Evolutionary conservation across 2,329 filamentous ascomycete genomes (phyloP).

Genomic region (Paracoccidioides brasiliensis): DNA sequence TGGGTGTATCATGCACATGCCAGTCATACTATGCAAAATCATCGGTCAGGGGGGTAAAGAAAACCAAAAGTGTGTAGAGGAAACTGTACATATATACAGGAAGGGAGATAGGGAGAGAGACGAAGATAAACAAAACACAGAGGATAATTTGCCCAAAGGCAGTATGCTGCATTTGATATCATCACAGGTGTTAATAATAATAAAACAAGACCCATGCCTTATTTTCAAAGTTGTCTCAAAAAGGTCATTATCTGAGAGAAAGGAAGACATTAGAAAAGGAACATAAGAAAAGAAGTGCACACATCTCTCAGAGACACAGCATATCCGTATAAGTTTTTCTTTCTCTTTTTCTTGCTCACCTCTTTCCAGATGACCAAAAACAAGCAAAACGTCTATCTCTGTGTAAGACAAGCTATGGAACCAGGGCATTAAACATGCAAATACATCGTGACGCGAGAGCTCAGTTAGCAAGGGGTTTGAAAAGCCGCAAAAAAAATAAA

Average conservation of each 20-base stretch:
- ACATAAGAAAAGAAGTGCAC: background rate
- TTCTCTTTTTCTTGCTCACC: background rate
- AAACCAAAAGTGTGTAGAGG: background rate
- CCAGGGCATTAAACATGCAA: background rate
- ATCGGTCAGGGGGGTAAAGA: background rate
- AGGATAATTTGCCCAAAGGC: background rate
- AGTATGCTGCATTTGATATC: background rate
- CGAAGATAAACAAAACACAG: background rate
- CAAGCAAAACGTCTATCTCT: conserved; percentile 2
- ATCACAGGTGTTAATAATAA: background rate
- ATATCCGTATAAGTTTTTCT: background rate
- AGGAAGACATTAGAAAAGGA: background rate
- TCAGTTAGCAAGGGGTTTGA: background rate
- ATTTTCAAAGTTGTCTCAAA: background rate
- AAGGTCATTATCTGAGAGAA: background rate
- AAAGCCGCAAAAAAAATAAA: background rate
- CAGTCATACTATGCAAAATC: background rate
- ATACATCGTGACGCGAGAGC: background rate
- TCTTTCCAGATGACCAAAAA: background rate
- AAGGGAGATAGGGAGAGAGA: background rate
- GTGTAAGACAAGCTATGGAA: background rate
- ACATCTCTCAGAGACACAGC: background rate
- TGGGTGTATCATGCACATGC: background rate
- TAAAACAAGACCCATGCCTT: background rate
- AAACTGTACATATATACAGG: background rate